Evolutionary conservation across 2,329 filamentous ascomycete genomes (phyloP), one percentile per base, ranked within the genome.

Genomic region (Neurospora sp.): DNA sequence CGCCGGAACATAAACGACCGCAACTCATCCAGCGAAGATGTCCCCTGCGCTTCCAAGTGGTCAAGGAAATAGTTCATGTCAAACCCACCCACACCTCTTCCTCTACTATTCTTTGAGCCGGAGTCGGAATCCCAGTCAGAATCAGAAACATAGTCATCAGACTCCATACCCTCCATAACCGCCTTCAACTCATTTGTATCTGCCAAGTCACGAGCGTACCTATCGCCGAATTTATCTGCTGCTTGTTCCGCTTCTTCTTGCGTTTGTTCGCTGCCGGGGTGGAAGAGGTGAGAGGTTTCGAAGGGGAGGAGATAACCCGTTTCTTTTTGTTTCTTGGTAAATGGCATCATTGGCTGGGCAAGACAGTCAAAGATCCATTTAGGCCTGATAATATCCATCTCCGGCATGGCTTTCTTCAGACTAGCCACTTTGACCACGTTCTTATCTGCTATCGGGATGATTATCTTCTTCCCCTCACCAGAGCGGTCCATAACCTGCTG

Each of bases 291-390:
- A 0, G 84, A 75, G 2, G 81, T 83, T 73, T 87, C 85, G 58
- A 84, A 85, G 0, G 85, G 85, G 4, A 97, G 86, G 8, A 97
- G 80, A 13, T 91, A 85, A 4, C 86, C 84, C 3, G 84, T 85
- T 1, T 69, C 73, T 2, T 84, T 85, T 2, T 58, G 72, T 33
- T 28, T 28, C 28, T 28, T 28, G 28, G 28, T 4, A 28, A 28
- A 28, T 28, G 28, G 28, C 28, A 68, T 68, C 23, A 72, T 73
- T 68, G 73, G 85, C 80, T 79, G 88, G 78, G 86, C 85, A 40
- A 97, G 84, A 75, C 93, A 96, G 78, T 98, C 93, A 38, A 92
- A 83, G 2, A 98, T 82, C 96, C 96, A 99, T 6, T 83, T 85
- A 0, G 94, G 91, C 28, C 88, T 88, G 70, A 98, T 84, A 68